Evolutionary conservation across 805 yeast genomes (phyloP), one percentile per base, ranked within the genome.

Genomic region (Kodamaea hsintzibuensis): DNA sequence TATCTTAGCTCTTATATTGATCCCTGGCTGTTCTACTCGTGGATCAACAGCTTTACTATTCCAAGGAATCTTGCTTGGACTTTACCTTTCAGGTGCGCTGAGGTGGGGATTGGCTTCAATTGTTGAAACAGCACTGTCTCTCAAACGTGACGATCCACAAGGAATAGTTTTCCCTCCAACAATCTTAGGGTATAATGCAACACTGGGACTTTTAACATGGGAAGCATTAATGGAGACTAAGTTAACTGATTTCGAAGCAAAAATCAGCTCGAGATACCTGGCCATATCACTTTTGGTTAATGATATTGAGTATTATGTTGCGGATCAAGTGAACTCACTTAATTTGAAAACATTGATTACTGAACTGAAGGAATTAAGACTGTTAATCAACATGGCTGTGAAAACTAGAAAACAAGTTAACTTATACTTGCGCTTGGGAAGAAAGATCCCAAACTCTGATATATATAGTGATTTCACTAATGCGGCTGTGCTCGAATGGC

Each of bases 21-120:
- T 92, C 1, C 96, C 97, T 0, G 98, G 97, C 0, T 89, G 97
- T 42, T 79, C 85, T 2, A 88, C 93, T 0, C 75, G 83, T 58
- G 92, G 95, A 0, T 65, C 81, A 42, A 77, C 89, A 0, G 91
- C 92, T 0, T 75, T 88, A 59, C 61, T 87, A 7, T 87, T 89
- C 64, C 97, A 92, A 66, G 98, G 98, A 1, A 80, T 93, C 0
- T 72, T 93, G 19, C 66, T 90, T 0, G 99, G 98, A 0, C 73
- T 93, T 45, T 78, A 88, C 49, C 76, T 91, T 5, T 87, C 92
- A 18, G 99, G 99, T 0, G 84, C 90, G 1, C 83, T 96, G 0
- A 76, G 96, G 53, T 93, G 99, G 99, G 98, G 95, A 53, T 85
- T 88, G 62, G 98, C 96, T 1, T 85, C 97, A 12, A 83, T 93